A percentile compares a stretch with the other conserved stretches of the same genome.
Conservation (phyloP, 2,329 filamentous ascomycete genomes). For the Aspergillus carbonarius region DNA sequence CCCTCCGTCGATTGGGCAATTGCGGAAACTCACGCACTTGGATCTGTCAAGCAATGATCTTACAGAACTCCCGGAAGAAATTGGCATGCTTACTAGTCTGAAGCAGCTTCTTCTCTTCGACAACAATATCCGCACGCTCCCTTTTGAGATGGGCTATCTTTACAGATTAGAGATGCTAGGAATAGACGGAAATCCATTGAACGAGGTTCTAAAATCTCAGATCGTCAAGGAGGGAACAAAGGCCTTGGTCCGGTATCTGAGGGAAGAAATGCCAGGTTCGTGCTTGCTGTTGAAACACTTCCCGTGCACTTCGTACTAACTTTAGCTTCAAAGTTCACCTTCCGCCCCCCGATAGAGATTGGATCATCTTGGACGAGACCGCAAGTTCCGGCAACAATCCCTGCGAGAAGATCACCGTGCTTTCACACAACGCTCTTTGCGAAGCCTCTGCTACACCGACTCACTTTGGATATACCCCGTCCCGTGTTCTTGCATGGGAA, state of each 20-base stretch:
- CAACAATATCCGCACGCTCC: conserved; percentile 79
- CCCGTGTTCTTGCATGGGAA: conserved; percentile 79
- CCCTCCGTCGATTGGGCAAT: conserved; percentile 76
- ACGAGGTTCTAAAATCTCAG: conserved; percentile 72
- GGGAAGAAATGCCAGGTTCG: conserved; percentile 82
- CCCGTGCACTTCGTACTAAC: conserved; percentile 19
- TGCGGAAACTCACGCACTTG: conserved; percentile 77
- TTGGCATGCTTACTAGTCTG: conserved; percentile 95
- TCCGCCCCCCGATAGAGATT: conserved; percentile 72
- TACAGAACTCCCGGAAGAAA: conserved; percentile 76
- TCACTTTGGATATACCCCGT: conserved; percentile 88
- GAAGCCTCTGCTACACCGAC: conserved; percentile 84
- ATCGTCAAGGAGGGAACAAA: conserved; percentile 86
- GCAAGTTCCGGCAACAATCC: conserved; percentile 49
- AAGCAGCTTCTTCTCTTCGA: conserved; percentile 85
- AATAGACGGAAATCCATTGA: conserved; percentile 86
- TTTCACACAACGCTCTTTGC: conserved; percentile 95
- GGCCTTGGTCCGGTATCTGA: conserved; percentile 76
- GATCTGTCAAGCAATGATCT: conserved; percentile 90
- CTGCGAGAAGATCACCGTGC: conserved; percentile 71
- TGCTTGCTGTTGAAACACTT: conserved; percentile 15
- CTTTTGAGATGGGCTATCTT: conserved; percentile 82
- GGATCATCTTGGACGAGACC: conserved; percentile 68
- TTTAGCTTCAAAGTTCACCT: conserved; percentile 61
- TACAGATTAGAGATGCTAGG: conserved; percentile 86